Percentiles rank a stretch among this genome's conserved stretches.
Conservation (phyloP, 352 stramenopile species). For the Pythium monospermum region DNA sequence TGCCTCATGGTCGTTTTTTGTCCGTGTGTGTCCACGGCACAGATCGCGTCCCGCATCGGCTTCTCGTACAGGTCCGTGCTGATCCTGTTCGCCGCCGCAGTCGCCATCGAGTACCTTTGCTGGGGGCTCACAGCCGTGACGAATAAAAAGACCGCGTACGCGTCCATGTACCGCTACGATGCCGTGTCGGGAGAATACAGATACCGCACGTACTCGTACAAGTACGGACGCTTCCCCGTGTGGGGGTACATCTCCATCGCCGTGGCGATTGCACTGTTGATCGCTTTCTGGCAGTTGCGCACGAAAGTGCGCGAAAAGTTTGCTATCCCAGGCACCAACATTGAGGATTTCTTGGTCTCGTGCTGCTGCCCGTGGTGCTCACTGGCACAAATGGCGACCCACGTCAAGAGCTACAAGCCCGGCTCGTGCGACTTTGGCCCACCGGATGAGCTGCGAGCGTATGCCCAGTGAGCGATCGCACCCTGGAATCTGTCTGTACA, state of each 20-base stretch:
- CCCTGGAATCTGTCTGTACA: too few relatives aligned
- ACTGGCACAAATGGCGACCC: conserved; percentile 26
- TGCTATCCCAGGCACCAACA: neutral
- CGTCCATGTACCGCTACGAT: neutral
- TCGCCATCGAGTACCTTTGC: conserved; percentile 1
- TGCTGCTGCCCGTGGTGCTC: conserved; percentile 21
- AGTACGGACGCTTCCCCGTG: neutral
- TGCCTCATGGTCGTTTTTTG: conserved; percentile 24
- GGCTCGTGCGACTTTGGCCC: conserved; percentile 14
- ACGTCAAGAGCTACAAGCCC: conserved; percentile 26
- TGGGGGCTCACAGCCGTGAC: neutral
- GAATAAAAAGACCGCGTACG: neutral
- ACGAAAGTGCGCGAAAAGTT: neutral
- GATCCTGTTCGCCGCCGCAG: neutral
- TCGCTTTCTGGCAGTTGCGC: neutral
- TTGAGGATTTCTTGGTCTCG: neutral
- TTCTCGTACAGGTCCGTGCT: conserved; percentile 9
- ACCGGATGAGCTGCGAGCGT: neutral
- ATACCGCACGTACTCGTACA: neutral
- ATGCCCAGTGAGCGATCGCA: neutral
- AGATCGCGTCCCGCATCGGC: conserved; percentile 17
- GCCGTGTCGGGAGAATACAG: neutral
- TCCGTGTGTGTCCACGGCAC: conserved; percentile 19
- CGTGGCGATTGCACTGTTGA: neutral
- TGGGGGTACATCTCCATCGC: neutral